Evolutionary conservation across 129 eudicot genomes (phyloP).

Genomic region (Oenanthe sinensis): DNA sequence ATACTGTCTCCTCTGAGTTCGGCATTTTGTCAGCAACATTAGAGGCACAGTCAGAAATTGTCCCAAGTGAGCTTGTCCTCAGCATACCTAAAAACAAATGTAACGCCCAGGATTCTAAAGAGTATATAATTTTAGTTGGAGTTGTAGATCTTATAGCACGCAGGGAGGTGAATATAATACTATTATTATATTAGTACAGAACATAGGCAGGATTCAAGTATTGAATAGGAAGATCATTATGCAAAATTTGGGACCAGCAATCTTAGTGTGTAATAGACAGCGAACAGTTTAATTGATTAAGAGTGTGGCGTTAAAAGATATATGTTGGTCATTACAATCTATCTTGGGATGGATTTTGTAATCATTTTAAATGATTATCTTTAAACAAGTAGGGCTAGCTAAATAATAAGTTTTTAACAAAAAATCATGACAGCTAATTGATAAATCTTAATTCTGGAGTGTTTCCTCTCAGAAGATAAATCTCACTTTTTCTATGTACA

Average conservation of each 20-base stretch:
- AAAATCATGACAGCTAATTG: not conserved
- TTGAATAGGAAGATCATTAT: not conserved
- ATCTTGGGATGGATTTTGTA: not conserved
- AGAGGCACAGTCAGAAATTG: conserved; percentile 43
- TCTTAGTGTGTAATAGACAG: not conserved
- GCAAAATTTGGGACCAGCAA: not conserved
- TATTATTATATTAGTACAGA: not conserved
- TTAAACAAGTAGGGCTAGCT: not conserved
- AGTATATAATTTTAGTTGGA: not conserved
- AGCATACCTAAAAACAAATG: conserved; percentile 47
- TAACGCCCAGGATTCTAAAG: not conserved
- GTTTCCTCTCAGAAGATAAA: not conserved
- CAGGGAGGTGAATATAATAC: not conserved
- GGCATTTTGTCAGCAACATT: conserved; percentile 46
- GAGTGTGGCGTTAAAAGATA: not conserved
- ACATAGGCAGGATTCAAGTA: not conserved
- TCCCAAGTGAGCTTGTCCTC: conserved; percentile 72
- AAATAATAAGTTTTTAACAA: not conserved
- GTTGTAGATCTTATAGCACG: not conserved
- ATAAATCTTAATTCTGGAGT: not conserved
- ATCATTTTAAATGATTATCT: not conserved
- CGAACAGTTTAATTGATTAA: not conserved
- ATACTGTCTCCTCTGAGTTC: conserved; percentile 78
- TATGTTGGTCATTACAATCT: not conserved
- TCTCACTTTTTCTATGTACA: too few species aligned